Base-by-base conservation (phyloP, 2,329 filamentous ascomycete genomes). In the Paracorniculantispora psalliotae region DNA sequence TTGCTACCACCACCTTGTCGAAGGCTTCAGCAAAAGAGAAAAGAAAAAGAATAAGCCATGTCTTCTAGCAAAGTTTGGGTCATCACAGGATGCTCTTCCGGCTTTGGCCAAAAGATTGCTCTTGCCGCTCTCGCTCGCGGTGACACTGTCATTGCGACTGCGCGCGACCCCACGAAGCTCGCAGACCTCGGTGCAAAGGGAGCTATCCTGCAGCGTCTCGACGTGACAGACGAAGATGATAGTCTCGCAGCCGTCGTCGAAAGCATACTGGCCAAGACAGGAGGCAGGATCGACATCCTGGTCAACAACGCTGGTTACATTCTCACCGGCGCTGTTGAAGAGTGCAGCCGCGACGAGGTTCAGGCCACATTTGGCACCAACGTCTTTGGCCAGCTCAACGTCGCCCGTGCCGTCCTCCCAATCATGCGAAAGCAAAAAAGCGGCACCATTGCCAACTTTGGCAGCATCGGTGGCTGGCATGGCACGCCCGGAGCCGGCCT, bases 91-190 rank as follows among this genome's bases (percentile, higher is more conserved):
- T 75, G 75, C 48, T 80, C 79, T 23, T 79, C 75, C 19, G 81
- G 81, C 53, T 78, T 84, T 60, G 81, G 81, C 7, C 69, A 71
- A 5, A 68, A 71, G 7, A 76, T 83, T 28, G 75, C 76, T 30
- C 65, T 73, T 30, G 64, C 70, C 12, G 76, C 79, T 1, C 72
- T 83, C 6, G 65, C 68, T 2, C 72, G 73, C 28, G 79, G 79
- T 28, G 77, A 84, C 66, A 72, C 68, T 0, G 81, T 81, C 60
- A 70, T 83, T 44, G 81, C 81, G 2, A 80, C 79, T 0, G 76
- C 79, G 1, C 78, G 81, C 33, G 71, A 71, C 44, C 63, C 72
- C 0, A 65, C 70, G 2, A 71, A 71, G 26, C 69, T 81, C 30
- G 67, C 70, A 13, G 69, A 75, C n/a, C 74, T 83, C 3, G 70